These are phyloP conservation scores for Arachis stenosperma DNA, from an alignment of 306 rosid genomes.

Conservation along the genomic window DNA sequence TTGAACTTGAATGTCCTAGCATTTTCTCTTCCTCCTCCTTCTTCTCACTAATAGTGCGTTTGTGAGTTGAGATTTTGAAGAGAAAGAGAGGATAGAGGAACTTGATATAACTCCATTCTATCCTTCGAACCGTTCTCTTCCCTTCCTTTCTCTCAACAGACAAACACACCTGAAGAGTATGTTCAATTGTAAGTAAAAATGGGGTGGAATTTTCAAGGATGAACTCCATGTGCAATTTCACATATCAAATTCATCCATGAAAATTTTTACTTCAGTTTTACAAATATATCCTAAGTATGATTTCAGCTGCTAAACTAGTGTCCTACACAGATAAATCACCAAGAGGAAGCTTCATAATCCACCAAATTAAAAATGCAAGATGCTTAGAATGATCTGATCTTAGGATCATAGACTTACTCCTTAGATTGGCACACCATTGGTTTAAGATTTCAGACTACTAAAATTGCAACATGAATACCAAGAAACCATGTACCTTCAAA, in stretches of 20 bases:
- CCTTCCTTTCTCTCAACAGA: no score
- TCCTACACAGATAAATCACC: conserved; percentile 24
- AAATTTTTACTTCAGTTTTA: no score
- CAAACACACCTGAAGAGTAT: no score
- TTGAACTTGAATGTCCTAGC: conserved; percentile 13
- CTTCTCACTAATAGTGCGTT: background rate
- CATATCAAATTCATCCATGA: no score
- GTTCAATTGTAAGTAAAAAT: no score
- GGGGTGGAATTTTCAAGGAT: no score
- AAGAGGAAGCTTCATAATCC: conserved; percentile 35
- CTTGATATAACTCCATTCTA: no score
- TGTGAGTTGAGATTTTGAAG: no score
- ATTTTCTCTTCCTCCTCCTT: conserved; percentile 8
- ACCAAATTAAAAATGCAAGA: conserved; percentile 1
- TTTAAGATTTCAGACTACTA: conserved; percentile 16
- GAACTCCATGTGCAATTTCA: no score
- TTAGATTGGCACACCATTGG: background rate
- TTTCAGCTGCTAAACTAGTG: conserved; percentile 25
- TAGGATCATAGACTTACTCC: conserved; percentile 19
- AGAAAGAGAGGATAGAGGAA: no score
- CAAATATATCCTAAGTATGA: background rate
- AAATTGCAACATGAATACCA: conserved; percentile 10
- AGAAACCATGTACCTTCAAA: background rate
- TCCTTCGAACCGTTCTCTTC: no score
- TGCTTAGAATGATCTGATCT: background rate